Percentiles rank a stretch among this genome's conserved stretches.
Evolutionary conservation across 192 early-diverging fungal genomes (phyloP).

Genomic region (Gonapodya sp.): DNA sequence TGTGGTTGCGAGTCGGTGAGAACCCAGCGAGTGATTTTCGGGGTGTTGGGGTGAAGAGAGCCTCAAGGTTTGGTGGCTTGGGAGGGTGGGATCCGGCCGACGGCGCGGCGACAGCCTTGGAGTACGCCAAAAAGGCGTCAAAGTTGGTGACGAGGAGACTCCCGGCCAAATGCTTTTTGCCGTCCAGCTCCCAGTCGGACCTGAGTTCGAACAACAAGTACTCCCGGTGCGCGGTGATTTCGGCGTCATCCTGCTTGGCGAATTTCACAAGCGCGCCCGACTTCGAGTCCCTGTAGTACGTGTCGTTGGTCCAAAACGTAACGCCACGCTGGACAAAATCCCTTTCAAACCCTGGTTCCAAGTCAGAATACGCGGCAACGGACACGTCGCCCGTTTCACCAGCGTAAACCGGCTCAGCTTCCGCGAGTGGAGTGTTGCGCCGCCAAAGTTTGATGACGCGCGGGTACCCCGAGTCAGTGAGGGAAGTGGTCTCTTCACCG

Average conservation of each 20-base stretch:
- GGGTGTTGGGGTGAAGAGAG: neutral
- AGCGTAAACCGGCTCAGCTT: neutral
- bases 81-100: neutral
- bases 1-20: neutral
- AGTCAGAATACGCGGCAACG: neutral
- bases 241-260: conserved; percentile 3
- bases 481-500: neutral
- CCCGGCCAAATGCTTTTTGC: neutral
- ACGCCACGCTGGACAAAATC: conserved; percentile 9
- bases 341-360: neutral
- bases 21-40: conserved; percentile 7
- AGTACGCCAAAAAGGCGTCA: neutral
- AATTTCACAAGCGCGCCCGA: neutral
- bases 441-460: neutral
- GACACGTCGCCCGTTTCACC: neutral
- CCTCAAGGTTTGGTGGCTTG: neutral
- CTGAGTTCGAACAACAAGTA: neutral
- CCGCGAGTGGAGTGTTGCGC: neutral
- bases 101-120: neutral
- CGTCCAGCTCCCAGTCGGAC: neutral
- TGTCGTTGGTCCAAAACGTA: conserved; percentile 7
- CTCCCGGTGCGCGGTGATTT: neutral
- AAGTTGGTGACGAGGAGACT: neutral
- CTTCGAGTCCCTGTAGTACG: conserved; percentile 2
- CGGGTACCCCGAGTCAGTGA: conserved; percentile 8